Evolutionary conservation across 345 rosid species (phyloP).

Genomic region (Gossypium australe): DNA sequence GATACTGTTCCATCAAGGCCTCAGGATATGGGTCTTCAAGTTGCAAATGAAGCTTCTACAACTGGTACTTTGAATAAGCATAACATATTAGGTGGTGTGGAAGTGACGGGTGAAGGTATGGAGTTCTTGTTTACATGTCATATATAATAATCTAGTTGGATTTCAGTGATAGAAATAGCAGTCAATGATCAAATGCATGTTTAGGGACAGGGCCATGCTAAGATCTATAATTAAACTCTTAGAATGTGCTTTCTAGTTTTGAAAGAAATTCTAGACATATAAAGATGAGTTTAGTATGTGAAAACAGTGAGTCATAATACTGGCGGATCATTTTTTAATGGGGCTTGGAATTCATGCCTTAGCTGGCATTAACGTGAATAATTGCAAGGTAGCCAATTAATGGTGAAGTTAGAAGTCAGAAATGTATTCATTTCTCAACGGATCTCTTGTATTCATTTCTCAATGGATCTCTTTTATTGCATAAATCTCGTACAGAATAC

Average conservation of each 20-base stretch:
- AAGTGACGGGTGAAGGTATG: constrained; percentile 54
- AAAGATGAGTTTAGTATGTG: not conserved
- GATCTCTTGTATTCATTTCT: not conserved
- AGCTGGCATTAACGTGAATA: not conserved
- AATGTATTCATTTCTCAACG: too few relatives aligned
- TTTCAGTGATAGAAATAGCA: not conserved
- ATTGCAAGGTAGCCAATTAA: not conserved
- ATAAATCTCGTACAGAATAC: not conserved
- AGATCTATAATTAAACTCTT: not conserved
- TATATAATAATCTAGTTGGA: not conserved
- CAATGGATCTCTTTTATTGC: not conserved
- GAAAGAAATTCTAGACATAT: not conserved
- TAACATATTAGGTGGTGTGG: constrained; percentile 32
- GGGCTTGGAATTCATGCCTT: not conserved
- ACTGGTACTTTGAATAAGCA: constrained; percentile 36
- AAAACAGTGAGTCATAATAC: not conserved
- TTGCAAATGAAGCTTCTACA: constrained; percentile 36
- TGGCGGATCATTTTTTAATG: not conserved
- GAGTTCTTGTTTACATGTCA: constrained; percentile 18
- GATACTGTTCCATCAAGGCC: constrained; percentile 74
- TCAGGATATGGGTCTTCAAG: constrained; percentile 35
- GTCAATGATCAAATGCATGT: not conserved
- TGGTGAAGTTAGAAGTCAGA: not conserved
- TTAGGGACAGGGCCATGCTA: not conserved
- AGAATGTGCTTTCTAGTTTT: not conserved